Evolutionary conservation across 805 yeast species (phyloP), one percentile per base, ranked within the genome.

Genomic region (Blastobotrys americana): DNA sequence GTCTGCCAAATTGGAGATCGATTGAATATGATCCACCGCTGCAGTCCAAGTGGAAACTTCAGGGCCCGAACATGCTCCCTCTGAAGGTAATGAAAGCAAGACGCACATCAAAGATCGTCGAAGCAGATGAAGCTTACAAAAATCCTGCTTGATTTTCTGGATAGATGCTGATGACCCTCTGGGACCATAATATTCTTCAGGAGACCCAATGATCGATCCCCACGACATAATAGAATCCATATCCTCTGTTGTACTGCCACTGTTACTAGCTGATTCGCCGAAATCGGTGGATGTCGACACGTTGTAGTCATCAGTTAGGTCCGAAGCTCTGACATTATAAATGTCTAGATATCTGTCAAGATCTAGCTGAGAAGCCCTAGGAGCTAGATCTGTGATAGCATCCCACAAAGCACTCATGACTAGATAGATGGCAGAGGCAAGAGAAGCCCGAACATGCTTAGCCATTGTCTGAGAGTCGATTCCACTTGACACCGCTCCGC

Each of bases 91-190:
- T 0, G 77, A 66, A 37, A 74, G 47, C 17, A 73, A 47, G 34
- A 68, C 60, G 55, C 76, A 71, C 2, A 74, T 56, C 41, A 68
- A 55, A 37, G 70, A 66, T n/a, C 73, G 63, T 43, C 74, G 61
- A 36, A 72, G 43, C 23, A 61, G 50, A 27, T 69, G 71, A 9
- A 68, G 56, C 44, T 66, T 62, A 37, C 59, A 54, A 21, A 68
- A 51, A 35, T 61, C 68, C 3, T 44, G 50, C 31, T 57, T 59
- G n/a, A 72, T 51, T 5, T 44, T 43, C 3, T 43, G 43, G 1
- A 60, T 43, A 2, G 65, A 45, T n/a, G 50, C 56, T 56, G 39
- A 51, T 17, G 57, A 51, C 4, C 59, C 59, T 20, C 38, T 34
- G 10, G 51, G 13, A 10, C 59, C 60, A 38, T 54, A 54, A 23